A percentile compares a stretch with the other conserved stretches of the same genome.
phyloP scores from a whole-genome alignment of 257 asterid species.

The Fraxinus cuspidata region DNA sequence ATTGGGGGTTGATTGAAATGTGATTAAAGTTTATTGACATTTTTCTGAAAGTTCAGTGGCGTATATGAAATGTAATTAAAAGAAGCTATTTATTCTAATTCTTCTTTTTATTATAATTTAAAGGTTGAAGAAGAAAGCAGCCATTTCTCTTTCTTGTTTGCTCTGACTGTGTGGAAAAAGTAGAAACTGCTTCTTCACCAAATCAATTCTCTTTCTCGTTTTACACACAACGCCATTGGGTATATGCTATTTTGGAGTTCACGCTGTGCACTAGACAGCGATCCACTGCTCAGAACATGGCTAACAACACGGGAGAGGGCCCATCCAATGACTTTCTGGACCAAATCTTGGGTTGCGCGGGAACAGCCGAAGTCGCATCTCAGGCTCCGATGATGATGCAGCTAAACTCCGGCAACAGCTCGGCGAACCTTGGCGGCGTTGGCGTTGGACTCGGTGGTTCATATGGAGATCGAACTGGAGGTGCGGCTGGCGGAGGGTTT shows the following conservation, averaged over 20 bases:
- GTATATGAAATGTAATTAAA: too few relatives aligned
- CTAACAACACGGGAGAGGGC: conserved; percentile 68
- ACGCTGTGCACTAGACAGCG: not conserved
- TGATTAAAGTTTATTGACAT: too few relatives aligned
- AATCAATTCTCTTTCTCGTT: not conserved
- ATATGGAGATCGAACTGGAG: conserved; percentile 45
- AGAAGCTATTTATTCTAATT: too few relatives aligned
- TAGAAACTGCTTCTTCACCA: conserved; percentile 23
- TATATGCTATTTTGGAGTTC: not conserved
- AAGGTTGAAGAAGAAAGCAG: too few relatives aligned
- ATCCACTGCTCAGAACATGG: conserved; percentile 41
- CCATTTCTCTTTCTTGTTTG: too few relatives aligned
- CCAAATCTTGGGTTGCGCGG: conserved; percentile 65
- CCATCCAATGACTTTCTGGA: conserved; percentile 90
- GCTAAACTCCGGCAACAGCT: conserved; percentile 60
- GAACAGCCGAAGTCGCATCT: conserved; percentile 39
- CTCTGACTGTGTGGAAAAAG: conserved; percentile 16
- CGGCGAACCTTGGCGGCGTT: conserved; percentile 52
- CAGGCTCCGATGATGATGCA: conserved; percentile 59
- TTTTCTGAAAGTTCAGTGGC: too few relatives aligned
- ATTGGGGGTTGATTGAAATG: too few relatives aligned
- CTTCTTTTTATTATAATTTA: too few relatives aligned
- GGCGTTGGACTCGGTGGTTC: conserved; percentile 49
- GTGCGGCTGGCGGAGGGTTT: conserved; percentile 46
- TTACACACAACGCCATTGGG: not conserved